Evolutionary conservation across 768 basidiomycete species (phyloP).

Genomic region (Leccinum variicolor): DNA sequence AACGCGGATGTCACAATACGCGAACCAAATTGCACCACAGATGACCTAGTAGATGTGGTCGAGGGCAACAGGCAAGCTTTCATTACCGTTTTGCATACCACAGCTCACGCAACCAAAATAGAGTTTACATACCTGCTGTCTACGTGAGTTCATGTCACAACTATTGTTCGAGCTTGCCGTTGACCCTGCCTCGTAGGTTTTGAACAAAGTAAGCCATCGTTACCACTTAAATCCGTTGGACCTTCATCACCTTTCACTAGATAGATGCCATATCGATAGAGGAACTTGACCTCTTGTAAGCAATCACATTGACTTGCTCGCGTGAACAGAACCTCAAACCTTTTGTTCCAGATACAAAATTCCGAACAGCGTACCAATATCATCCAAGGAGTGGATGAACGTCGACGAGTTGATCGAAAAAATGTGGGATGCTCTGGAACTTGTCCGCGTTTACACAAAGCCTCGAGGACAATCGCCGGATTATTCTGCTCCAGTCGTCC

Average conservation of each 20-base stretch:
- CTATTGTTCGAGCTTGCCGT: background rate
- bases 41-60: constrained; percentile 95
- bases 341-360: constrained; percentile 71
- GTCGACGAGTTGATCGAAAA: constrained; percentile 88
- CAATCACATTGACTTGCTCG: constrained; percentile 4
- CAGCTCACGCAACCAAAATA: constrained; percentile 27
- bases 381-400: constrained; percentile 93
- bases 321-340: background rate
- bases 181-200: constrained; percentile 43
- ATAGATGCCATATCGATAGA: constrained; percentile 99
- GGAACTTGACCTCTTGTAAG: constrained; percentile 86
- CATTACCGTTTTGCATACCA: background rate
- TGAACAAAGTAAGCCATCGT: constrained; percentile 66
- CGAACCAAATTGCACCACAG: constrained; percentile 86
- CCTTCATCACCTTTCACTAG: constrained; percentile 34
- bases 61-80: constrained; percentile 79
- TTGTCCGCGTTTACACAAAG: constrained; percentile 96
- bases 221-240: background rate
- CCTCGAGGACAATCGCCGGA: constrained; percentile 90
- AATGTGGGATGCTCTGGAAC: constrained; percentile 92
- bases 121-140: constrained; percentile 90
- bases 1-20: constrained; percentile 93
- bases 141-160: constrained; percentile 54
- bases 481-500: constrained; percentile 86
- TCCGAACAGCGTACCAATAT: constrained; percentile 92